Conservation (phyloP, 106 monocot genomes). For the Dendrobium catenatum region DNA sequence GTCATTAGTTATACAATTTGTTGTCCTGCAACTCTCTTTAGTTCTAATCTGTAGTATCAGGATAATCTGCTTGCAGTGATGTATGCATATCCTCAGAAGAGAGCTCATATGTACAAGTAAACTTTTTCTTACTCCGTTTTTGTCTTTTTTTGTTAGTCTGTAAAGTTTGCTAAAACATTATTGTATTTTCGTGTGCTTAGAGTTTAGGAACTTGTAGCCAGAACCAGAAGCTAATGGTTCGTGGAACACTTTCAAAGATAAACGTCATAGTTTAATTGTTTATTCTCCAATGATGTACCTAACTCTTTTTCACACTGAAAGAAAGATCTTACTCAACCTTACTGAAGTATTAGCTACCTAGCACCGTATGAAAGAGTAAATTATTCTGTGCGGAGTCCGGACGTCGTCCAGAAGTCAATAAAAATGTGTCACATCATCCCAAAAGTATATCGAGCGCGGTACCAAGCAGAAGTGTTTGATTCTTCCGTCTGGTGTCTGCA, state of each 20-base stretch:
- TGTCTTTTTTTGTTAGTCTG: not conserved
- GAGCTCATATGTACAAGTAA: not conserved
- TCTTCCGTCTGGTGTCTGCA: too few species aligned
- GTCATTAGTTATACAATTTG: slow-evolving; percentile 2
- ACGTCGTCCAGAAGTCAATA: too few species aligned
- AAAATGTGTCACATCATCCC: too few species aligned
- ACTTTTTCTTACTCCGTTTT: not conserved
- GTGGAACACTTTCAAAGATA: not conserved
- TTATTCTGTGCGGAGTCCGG: too few species aligned
- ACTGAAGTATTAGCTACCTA: too few species aligned
- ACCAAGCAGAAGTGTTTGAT: too few species aligned
- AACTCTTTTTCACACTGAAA: not conserved
- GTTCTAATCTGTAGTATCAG: not conserved
- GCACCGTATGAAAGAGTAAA: too few species aligned
- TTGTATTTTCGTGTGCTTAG: not conserved
- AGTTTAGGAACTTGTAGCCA: not conserved
- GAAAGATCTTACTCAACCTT: too few species aligned
- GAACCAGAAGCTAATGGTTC: not conserved
- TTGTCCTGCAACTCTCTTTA: not conserved
- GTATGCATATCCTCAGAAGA: not conserved
- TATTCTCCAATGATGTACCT: not conserved
- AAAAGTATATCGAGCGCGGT: too few species aligned
- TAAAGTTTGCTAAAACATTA: not conserved
- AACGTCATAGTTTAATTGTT: not conserved
- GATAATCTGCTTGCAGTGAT: not conserved